Base-by-base conservation (phyloP, 352 stramenopile genomes). In the Globisporangium paddicum region DNA sequence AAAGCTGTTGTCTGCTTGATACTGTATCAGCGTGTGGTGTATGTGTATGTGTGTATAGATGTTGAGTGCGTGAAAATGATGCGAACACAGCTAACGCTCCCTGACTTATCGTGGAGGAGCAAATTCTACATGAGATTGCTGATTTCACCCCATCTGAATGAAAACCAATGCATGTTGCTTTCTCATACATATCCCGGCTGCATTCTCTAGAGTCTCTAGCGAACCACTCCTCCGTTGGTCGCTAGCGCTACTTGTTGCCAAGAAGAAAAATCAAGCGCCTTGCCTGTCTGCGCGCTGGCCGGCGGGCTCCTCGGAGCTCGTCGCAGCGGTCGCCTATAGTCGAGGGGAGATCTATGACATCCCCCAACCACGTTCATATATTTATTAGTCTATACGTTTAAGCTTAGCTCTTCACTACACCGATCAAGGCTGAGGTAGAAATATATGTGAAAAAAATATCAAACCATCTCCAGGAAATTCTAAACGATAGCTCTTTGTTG, bases 101-200 rank as follows among this genome's bases (percentile, higher is more conserved):
- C 68, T 76, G 68, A 76, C 66, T 38, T 51, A 63, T 44, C 47
- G 38, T 76, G 68, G 68, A 76, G 68, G 68, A 76, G 68, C 65
- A 75, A 72, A 71, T 76, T 76, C 68, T 76, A 76, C 68, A 76
- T 76, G 68, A 76, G 68, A 76, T 76, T 76, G 67, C 68, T 71
- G 68, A 76, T 76, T 73, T 58, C 60, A 67, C 55, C 42, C 1
- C 19, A n/a, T 52, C n/a, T 44, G 26, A 14, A 7, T 26, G 35
- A 11, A 38, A 28, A 5, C 26, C 0, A 37, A 1, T 60, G 28
- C 16, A n/a, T 50, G 13, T 46, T 7, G 8, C 8, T 38, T 61
- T n/a, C n/a, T n/a, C n/a, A 32, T 44, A n/a, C 52, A 28, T 34
- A 34, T 58, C 38, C 41, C 40, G 55, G 55, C 55, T 49, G 55